Base-by-base conservation (phyloP, 31 red algal genomes). In the Bonnemaisonia californica region DNA sequence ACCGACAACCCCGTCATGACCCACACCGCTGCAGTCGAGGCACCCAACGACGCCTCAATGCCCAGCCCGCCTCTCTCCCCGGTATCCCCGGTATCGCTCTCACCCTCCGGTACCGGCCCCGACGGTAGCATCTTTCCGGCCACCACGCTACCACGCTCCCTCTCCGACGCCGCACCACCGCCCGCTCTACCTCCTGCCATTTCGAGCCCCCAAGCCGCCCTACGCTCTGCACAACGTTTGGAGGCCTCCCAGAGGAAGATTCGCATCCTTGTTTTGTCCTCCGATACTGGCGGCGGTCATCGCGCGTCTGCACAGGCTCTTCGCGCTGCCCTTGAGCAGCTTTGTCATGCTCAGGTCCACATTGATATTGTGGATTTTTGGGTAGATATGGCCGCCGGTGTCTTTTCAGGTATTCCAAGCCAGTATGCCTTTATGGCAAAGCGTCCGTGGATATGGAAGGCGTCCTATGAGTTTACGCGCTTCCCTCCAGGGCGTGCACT, bases 261-360 rank as follows among this genome's bases (percentile, higher is more conserved):
- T 74, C 90, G 93, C 38, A 81, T 95, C 35, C 74, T 99, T 29
- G 56, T 99, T 24, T 81, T 99, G 38, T 96, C 95, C 55, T 96
- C 93, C 22, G 97, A 99, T 62, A 99, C 97, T 7, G 97, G 97
- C 76, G 97, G 97, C 63, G 97, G 95, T 4, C 97, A 99, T 34
- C 79, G 90, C 31, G 97, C 97, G 23, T 93, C 88, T 8, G 97
- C 97, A 0, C 64, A 95, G 4, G 97, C 97, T 5, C 65, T 99
- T 9, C 41, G 69, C 1, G 81, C 81, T 2, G 97, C 93, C 3
- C 62, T 99, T 26, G 34, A 90, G 31, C 57, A 88, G 33, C 60
- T 93, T 48, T 80, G 90, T 45, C 83, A 72, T 8, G 80, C 26
- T 12, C 57, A 59, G 3, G 40, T 95, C 34, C 80, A 93, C 33